Conservation (phyloP, 805 yeast species). For the Barnettozyma wickerhamii region DNA sequence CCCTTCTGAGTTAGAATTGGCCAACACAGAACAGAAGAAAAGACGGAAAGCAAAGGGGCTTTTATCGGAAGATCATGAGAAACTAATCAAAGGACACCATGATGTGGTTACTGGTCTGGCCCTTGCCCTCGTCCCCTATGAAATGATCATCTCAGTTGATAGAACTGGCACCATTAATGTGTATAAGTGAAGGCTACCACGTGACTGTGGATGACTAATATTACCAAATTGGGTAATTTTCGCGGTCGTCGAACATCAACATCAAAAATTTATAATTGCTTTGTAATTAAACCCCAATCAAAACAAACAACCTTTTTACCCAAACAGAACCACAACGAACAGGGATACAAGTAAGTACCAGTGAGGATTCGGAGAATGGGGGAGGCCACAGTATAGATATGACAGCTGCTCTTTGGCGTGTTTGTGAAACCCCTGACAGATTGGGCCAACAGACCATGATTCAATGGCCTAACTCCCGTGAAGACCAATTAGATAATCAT, state of each 20-base stretch:
- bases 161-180: conserved; percentile 62
- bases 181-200: conserved; percentile 34
- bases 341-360: background rate
- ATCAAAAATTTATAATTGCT: conserved; percentile 5
- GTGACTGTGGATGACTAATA: background rate
- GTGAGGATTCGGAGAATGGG: background rate
- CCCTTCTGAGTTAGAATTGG: conserved; percentile 10
- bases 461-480: background rate
- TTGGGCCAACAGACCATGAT: too few relatives aligned
- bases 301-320: conserved; percentile 5
- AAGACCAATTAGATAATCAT: conserved; percentile 12
- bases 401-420: too few relatives aligned
- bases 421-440: too few relatives aligned
- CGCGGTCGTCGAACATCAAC: background rate
- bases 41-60: conserved; percentile 29
- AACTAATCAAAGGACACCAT: conserved; percentile 40
- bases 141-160: conserved; percentile 62
- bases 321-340: conserved; percentile 1
- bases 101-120: conserved; percentile 49
- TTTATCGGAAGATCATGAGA: conserved; percentile 41
- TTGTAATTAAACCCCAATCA: conserved; percentile 4
- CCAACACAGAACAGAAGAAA: conserved; percentile 13
- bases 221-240: background rate
- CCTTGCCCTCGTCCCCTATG: conserved; percentile 44
- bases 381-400: too few relatives aligned